Conservation (phyloP, 2,329 filamentous ascomycete species). For the Zymoseptoria passerinii region DNA sequence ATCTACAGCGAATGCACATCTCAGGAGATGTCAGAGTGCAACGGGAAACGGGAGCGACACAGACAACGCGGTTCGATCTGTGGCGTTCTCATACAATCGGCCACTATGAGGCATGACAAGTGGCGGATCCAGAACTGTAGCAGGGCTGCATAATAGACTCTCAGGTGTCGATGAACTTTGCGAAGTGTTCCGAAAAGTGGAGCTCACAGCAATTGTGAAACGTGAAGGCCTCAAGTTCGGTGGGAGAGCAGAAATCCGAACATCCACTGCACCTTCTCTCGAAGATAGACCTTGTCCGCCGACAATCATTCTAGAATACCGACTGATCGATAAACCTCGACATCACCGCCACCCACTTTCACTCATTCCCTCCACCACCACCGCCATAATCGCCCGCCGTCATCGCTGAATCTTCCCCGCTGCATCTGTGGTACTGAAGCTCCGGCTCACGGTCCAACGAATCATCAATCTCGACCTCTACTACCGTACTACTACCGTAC, state of each 20-base stretch:
- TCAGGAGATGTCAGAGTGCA: not conserved
- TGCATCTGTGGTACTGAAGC: not conserved
- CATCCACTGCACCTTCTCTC: not conserved
- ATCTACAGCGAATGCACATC: not conserved
- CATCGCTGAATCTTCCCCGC: not conserved
- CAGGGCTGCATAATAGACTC: not conserved
- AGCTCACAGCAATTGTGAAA: not conserved
- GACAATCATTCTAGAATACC: not conserved
- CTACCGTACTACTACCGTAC: not conserved
- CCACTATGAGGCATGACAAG: too few species aligned
- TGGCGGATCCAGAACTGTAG: not conserved
- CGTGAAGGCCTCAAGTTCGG: not conserved
- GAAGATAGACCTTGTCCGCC: not conserved
- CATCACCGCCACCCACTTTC: not conserved
- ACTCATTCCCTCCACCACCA: not conserved
- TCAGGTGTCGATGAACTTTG: not conserved
- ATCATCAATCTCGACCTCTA: not conserved
- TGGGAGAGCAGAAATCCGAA: not conserved
- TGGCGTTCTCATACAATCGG: not conserved
- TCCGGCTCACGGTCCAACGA: not conserved
- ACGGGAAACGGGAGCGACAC: not conserved
- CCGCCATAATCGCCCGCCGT: not conserved
- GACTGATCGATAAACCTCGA: not conserved
- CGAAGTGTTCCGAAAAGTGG: not conserved
- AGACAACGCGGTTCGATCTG: not conserved